Conservation (phyloP, 768 basidiomycete genomes). For the Glaciozyma martinii region DNA sequence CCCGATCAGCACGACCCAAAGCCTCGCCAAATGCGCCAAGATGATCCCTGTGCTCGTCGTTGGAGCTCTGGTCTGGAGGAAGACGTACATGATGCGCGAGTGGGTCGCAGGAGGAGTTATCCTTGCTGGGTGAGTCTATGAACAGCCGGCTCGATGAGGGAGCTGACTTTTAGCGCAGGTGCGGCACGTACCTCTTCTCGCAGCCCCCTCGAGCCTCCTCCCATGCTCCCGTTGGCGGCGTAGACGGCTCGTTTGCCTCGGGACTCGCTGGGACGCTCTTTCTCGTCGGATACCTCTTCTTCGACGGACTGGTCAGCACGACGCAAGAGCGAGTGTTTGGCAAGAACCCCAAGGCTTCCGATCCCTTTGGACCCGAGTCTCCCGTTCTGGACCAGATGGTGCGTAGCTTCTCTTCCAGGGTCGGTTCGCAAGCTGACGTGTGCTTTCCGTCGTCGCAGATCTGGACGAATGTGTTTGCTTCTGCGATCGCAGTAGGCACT, state of each 20-base stretch:
- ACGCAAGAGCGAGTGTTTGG: slow-evolving; percentile 33
- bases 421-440: no score
- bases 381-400: slow-evolving; percentile 32
- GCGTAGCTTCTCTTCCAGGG: background rate
- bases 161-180: background rate
- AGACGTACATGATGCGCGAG: slow-evolving; percentile 23
- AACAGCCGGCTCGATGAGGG: background rate
- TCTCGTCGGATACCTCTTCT: slow-evolving; percentile 31
- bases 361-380: slow-evolving; percentile 31
- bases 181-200: background rate
- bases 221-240: background rate
- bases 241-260: slow-evolving; percentile 1
- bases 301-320: slow-evolving; percentile 33
- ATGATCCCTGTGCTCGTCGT: slow-evolving; percentile 35
- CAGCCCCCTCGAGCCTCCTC: background rate
- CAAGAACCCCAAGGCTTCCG: slow-evolving; percentile 6
- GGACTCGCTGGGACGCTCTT: slow-evolving; percentile 20
- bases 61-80: slow-evolving; percentile 25
- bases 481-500: background rate
- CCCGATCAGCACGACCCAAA: slow-evolving; percentile 11
- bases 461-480: background rate
- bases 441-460: background rate
- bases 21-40: slow-evolving; percentile 30
- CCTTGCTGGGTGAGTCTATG: slow-evolving; percentile 6
- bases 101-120: slow-evolving; percentile 31